Evolutionary conservation across 164 flowering plant genomes (phyloP), one percentile per base, ranked within the genome.

Genomic region (Macadamia integrifolia): DNA sequence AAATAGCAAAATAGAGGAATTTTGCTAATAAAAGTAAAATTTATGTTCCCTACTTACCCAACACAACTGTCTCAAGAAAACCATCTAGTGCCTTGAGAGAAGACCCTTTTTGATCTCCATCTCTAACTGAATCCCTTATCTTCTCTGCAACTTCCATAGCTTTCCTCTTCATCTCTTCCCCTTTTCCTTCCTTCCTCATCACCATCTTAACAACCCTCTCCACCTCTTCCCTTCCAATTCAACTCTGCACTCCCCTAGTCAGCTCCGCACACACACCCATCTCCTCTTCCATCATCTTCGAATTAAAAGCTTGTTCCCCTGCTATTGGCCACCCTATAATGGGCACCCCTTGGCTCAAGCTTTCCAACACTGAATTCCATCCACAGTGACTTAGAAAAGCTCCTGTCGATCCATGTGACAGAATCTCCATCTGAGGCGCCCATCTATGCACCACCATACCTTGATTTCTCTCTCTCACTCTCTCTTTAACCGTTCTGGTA

Each of bases 261-360:
- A 74, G 62, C 40, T 74, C 73, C 40, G 69, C 70, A 44, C 53
- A 17, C 29, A 74, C 73, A 0, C 73, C 60, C 73, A 74, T 74
- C 23, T 69, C 77, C 66, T 74, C 77, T 28, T 53, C 59, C 59
- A 69, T 31, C 77, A 74, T 74, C 66, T 74, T 74, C 0, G 70
- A 66, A 61, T 74, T 75, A 64, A 58, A 73, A 12, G 64, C 31
- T 50, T 73, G 79, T 10, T 77, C 79, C 1, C 74, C 76, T 43
- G 69, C 76, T 61, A 77, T 58, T 0, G 76, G 76, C 79, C 79
- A 76, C 1, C 74, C 76, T 1, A 77, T 77, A 4, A 77, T 67
- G 1, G 79, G 74, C 58, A 77, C 66, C 1, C 79, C 72, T 48
- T 70, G 74, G 28, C 76, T 58, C 43, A 77, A 60, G 50, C 76